Evolutionary conservation across 1,284 basidiomycete species (phyloP).

Genomic region (Thelephora terrestris): DNA sequence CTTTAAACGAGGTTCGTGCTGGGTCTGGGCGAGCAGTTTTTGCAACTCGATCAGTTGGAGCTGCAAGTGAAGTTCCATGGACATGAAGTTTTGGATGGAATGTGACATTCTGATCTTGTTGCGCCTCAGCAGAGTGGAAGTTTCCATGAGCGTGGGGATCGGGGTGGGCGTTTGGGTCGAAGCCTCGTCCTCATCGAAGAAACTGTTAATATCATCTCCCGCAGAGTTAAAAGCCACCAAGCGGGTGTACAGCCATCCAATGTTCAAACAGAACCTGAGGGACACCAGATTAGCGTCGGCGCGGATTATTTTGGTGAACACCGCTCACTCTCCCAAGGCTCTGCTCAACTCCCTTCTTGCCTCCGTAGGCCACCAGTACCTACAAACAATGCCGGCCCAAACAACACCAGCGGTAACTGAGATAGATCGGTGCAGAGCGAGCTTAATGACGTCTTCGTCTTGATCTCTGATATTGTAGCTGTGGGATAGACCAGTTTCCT

Average conservation of each 20-base stretch:
- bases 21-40: slow-evolving; percentile 75
- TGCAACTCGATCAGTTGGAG: slow-evolving; percentile 81
- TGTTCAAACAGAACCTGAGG: slow-evolving; percentile 67
- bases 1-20: slow-evolving; percentile 90
- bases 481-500: neutral
- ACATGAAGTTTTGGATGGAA: slow-evolving; percentile 3
- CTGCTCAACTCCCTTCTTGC: slow-evolving; percentile 81
- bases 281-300: slow-evolving; percentile 1
- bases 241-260: slow-evolving; percentile 78
- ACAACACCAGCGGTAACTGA: slow-evolving; percentile 84
- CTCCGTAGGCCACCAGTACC: slow-evolving; percentile 93
- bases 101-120: slow-evolving; percentile 14
- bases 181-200: too few relatives aligned
- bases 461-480: slow-evolving; percentile 77
- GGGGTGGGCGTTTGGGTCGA: neutral
- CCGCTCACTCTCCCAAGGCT: slow-evolving; percentile 74
- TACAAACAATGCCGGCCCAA: slow-evolving; percentile 82
- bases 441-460: slow-evolving; percentile 59
- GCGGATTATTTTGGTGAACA: neutral
- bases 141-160: slow-evolving; percentile 7
- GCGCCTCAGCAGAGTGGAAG: slow-evolving; percentile 27
- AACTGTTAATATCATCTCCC: slow-evolving; percentile 10
- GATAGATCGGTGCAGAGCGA: slow-evolving; percentile 70
- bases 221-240: slow-evolving; percentile 67
- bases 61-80: slow-evolving; percentile 90